Evolutionary conservation across 2,329 filamentous ascomycete genomes (phyloP), one percentile per base, ranked within the genome.

Genomic region (Didymella glomerata): DNA sequence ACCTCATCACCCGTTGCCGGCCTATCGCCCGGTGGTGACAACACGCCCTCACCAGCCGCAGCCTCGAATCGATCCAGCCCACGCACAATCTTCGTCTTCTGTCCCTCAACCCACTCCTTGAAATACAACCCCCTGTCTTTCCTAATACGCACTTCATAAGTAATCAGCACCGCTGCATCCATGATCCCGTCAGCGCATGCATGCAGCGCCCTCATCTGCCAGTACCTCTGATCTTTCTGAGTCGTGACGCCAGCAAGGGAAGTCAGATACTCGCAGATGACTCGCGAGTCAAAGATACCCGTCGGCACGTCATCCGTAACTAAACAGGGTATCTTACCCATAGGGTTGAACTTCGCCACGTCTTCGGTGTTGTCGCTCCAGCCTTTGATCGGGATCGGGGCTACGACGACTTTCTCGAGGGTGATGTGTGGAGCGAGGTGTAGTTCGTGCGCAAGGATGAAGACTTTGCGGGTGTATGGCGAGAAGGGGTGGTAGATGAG

Each of bases 401-500:
- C 70, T 6, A 75, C 70, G 16, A 75, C 70, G 18, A 72, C 70
- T 52, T 72, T 73, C 24, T 74, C 55, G 1, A 75, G 60, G 0
- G 65, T 58, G 30, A 76, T 73, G 34, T 62, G 42, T n/a, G 64
- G 42, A 1, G 59, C 52, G 13, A 76, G 68, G 3, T 52, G 50
- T 4, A 70, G 66, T 58, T 76, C 71, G 34, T 69, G 64, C 0
- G 72, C 73, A 4, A 69, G 60, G 59, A 71, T 62, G 48, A 69
- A 73, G 20, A 73, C 72, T 59, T 72, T 74, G 16, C 72, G 65
- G 1, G 67, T 62, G 52, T 59, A 76, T 0, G 72, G 69, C 2
- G 67, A 74, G 24, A 60, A 52, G 36, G 61, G 63, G 50, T 76
- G 73, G 63, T 74, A 76, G 18, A 76, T 69, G 18, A 76, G 68